Percentiles rank a stretch among this genome's conserved stretches.
These are phyloP conservation scores for Hortiboletus campestris DNA, from an alignment of 768 basidiomycete species.

Conservation along the genomic window DNA sequence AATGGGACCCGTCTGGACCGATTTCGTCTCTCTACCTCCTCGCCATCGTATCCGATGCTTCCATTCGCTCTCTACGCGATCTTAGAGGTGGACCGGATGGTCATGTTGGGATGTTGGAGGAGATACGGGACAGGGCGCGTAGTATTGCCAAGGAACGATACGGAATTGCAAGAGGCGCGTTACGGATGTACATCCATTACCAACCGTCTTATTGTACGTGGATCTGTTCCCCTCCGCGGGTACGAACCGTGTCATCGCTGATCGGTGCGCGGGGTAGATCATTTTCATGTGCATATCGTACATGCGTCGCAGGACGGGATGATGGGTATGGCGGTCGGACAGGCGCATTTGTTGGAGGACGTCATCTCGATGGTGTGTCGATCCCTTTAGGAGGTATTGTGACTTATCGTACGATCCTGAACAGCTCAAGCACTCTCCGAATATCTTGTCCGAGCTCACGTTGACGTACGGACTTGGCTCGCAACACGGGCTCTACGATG, in stretches of 20 bases:
- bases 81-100: slow-evolving; percentile 42
- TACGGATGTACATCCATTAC: slow-evolving; percentile 89
- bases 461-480: slow-evolving; percentile 82
- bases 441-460: slow-evolving; percentile 68
- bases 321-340: slow-evolving; percentile 79
- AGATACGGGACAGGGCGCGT: slow-evolving; percentile 58
- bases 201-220: slow-evolving; percentile 90
- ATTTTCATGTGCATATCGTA: slow-evolving; percentile 92
- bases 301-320: slow-evolving; percentile 60
- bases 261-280: slow-evolving; percentile 50
- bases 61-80: slow-evolving; percentile 75
- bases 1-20: slow-evolving; percentile 84
- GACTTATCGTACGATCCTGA: slow-evolving; percentile 13
- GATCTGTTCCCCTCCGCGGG: background rate
- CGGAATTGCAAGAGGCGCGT: slow-evolving; percentile 56
- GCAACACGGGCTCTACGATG: slow-evolving; percentile 66
- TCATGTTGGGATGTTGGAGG: slow-evolving; percentile 67
- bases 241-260: background rate
- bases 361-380: slow-evolving; percentile 74
- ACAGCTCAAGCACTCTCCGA: slow-evolving; percentile 61
- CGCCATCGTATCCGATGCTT: slow-evolving; percentile 62
- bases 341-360: slow-evolving; percentile 92
- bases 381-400: background rate
- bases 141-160: slow-evolving; percentile 59
- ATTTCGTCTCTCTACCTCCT: slow-evolving; percentile 76